Evolutionary conservation across 23 red algal species (phyloP).

Genomic region (Gracilaria domingensis): DNA sequence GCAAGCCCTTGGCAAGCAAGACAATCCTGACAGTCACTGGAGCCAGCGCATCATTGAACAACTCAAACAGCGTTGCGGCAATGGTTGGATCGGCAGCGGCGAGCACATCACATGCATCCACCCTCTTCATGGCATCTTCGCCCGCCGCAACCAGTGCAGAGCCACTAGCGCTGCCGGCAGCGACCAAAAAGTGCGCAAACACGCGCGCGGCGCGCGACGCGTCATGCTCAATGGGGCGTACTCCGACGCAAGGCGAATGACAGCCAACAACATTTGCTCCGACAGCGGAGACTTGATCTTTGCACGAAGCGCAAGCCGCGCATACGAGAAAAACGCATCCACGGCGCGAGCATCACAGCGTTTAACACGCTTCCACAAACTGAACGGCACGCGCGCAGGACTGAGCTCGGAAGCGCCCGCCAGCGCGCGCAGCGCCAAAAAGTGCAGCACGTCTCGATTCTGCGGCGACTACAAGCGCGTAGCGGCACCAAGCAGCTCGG

Average conservation of each 20-base stretch:
- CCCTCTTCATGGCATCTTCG: constrained; percentile 49
- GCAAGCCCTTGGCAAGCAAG: constrained; percentile 44
- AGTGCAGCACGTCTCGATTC: constrained; percentile 19
- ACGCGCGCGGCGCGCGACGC: constrained; percentile 13
- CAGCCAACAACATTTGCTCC: constrained; percentile 29
- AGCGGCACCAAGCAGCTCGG: constrained; percentile 27
- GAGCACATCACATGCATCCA: constrained; percentile 39
- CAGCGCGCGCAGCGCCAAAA: constrained; percentile 40
- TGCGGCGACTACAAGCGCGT: not conserved
- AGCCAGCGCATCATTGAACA: constrained; percentile 39
- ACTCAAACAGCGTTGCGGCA: constrained; percentile 46
- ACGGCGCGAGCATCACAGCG: not conserved
- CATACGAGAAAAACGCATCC: constrained; percentile 24
- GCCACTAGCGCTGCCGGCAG: constrained; percentile 30
- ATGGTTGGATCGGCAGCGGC: constrained; percentile 42
- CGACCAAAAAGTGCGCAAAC: constrained; percentile 59
- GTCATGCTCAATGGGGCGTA: constrained; percentile 13
- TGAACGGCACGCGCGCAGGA: not conserved
- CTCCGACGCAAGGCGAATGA: constrained; percentile 44
- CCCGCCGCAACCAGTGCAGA: constrained; percentile 21
- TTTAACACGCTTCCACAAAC: not conserved
- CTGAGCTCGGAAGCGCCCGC: not conserved
- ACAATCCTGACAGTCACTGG: constrained; percentile 35
- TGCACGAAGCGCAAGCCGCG: constrained; percentile 14
- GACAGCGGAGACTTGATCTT: not conserved